Conservation (phyloP, 2,329 filamentous ascomycete genomes). For the Raffaelea albimanens region DNA sequence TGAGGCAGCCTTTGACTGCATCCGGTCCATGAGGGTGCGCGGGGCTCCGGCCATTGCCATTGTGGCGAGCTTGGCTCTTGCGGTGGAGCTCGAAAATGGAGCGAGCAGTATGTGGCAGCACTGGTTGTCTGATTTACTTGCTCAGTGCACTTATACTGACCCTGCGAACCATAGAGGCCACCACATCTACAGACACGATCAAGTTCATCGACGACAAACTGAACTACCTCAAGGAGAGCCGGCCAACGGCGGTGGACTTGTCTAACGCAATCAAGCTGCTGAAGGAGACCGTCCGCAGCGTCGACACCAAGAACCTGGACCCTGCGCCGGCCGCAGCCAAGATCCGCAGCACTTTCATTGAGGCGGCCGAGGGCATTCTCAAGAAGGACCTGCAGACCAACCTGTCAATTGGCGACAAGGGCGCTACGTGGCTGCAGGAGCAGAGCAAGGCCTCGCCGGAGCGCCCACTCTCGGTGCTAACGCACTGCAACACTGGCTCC, state of each 20-base stretch:
- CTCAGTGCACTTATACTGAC: neutral
- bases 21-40: slow-evolving; percentile 68
- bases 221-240: slow-evolving; percentile 77
- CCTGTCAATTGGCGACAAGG: slow-evolving; percentile 70
- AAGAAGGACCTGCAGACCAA: slow-evolving; percentile 83
- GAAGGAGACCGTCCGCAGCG: slow-evolving; percentile 43
- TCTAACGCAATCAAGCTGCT: slow-evolving; percentile 81
- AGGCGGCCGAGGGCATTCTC: slow-evolving; percentile 77
- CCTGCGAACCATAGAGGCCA: slow-evolving; percentile 28
- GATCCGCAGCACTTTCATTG: slow-evolving; percentile 63
- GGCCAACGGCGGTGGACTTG: slow-evolving; percentile 91
- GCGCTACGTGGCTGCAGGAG: slow-evolving; percentile 70
- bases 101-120: slow-evolving; percentile 27
- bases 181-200: slow-evolving; percentile 47
- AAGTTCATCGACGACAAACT: slow-evolving; percentile 66
- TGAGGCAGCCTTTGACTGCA: slow-evolving; percentile 72
- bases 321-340: slow-evolving; percentile 30
- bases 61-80: slow-evolving; percentile 82
- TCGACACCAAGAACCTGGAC: slow-evolving; percentile 29
- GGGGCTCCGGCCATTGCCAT: slow-evolving; percentile 95
- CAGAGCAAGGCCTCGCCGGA: slow-evolving; percentile 41
- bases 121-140: neutral
- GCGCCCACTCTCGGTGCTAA: slow-evolving; percentile 67
- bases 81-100: slow-evolving; percentile 66
- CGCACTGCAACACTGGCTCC: slow-evolving; percentile 96